These are phyloP conservation scores for Saposhnikovia divaricata DNA, from an alignment of 129 eudicot genomes.

Conservation along the genomic window DNA sequence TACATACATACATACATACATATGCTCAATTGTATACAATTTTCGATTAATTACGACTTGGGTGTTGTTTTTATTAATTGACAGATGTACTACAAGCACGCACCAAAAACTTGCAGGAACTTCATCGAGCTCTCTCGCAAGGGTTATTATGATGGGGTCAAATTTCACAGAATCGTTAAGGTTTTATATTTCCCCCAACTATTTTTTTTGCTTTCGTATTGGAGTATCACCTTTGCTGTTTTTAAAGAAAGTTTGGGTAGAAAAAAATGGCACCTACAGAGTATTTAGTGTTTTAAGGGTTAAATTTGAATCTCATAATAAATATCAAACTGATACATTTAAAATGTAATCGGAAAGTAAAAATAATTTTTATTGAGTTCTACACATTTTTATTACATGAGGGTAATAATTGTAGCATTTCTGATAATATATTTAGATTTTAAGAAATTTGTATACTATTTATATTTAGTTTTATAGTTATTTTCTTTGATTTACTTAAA, in stretches of 20 bases:
- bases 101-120: conserved; percentile 83
- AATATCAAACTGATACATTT: too few species aligned
- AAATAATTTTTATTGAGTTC: too few species aligned
- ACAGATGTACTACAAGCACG: conserved; percentile 90
- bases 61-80: neutral
- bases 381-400: too few species aligned
- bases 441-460: too few species aligned
- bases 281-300: too few species aligned
- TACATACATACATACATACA: neutral
- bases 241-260: neutral
- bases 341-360: too few species aligned
- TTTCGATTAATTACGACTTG: neutral
- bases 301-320: too few species aligned
- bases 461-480: too few species aligned
- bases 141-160: conserved; percentile 81
- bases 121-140: conserved; percentile 79
- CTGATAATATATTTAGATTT: too few species aligned
- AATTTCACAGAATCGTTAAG: conserved; percentile 90
- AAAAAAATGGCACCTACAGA: neutral
- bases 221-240: neutral
- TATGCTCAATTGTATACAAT: neutral
- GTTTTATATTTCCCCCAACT: conserved; percentile 15
- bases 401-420: too few species aligned
- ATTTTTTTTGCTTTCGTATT: neutral
- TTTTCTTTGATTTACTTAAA: too few species aligned